Conservation (phyloP, 768 basidiomycete genomes). For the Mycena chlorophos region DNA sequence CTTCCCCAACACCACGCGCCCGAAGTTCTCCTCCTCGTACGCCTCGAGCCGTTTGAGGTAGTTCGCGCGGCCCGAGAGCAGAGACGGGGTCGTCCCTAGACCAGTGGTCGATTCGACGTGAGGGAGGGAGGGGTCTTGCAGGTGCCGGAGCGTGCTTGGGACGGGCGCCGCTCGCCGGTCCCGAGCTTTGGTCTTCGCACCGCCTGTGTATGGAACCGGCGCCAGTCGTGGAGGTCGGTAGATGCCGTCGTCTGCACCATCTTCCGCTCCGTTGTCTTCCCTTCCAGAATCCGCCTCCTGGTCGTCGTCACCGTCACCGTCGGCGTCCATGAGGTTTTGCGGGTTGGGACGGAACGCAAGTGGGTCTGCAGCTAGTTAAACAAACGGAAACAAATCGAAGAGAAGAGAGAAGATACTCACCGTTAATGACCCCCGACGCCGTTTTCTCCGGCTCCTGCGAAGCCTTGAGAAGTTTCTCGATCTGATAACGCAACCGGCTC, state of each 20-base stretch:
- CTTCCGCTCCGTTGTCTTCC: constrained; percentile 19
- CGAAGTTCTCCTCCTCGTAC: constrained; percentile 95
- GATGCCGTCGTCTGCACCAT: constrained; percentile 44
- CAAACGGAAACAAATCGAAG: constrained; percentile 3
- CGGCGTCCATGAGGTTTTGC: constrained; percentile 62
- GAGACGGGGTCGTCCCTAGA: constrained; percentile 59
- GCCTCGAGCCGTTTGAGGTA: constrained; percentile 79
- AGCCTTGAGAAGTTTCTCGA: constrained; percentile 86
- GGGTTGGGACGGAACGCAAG: constrained; percentile 93
- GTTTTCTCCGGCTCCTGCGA: constrained; percentile 60
- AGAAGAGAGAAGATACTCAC: constrained; percentile 38
- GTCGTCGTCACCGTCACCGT: constrained; percentile 36
- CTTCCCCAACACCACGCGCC: constrained; percentile 87
- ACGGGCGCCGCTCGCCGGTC: constrained; percentile 49
- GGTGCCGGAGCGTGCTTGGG: constrained; percentile 64
- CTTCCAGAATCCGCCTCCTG: constrained; percentile 26
- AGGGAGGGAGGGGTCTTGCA: constrained; percentile 54
- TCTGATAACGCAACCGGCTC: constrained; percentile 88
- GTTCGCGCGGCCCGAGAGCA: constrained; percentile 67
- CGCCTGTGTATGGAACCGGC: constrained; percentile 76
- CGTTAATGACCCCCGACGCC: constrained; percentile 48
- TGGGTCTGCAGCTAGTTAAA: constrained; percentile 62
- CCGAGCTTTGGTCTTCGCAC: constrained; percentile 48
- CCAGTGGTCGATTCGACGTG: constrained; percentile 73
- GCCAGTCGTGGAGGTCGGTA: constrained; percentile 89